Evolutionary conservation across 1,284 basidiomycete genomes (phyloP).

Genomic region (Rhodotorula mucilaginosa): DNA sequence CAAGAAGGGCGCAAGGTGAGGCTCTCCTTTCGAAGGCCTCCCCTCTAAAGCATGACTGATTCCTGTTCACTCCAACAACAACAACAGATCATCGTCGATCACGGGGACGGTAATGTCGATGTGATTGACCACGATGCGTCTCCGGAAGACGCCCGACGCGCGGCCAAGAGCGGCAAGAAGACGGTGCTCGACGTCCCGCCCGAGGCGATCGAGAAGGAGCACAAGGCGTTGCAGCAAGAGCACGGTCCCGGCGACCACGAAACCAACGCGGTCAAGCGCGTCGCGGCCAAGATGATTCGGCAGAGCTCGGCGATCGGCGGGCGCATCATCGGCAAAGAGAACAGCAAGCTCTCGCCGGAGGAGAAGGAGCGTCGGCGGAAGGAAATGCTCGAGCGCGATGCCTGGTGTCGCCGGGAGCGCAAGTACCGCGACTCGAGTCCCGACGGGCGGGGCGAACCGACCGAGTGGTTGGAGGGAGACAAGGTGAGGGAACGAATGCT

Average conservation of each 20-base stretch:
- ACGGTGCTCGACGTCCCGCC: constrained; percentile 18
- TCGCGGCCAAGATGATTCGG: constrained; percentile 26
- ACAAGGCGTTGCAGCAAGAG: constrained; percentile 1
- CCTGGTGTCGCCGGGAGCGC: constrained; percentile 42
- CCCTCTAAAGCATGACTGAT: neutral
- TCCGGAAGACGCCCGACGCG: constrained; percentile 17
- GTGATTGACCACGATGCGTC: constrained; percentile 37
- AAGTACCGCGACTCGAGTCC: constrained; percentile 31
- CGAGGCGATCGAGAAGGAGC: constrained; percentile 24
- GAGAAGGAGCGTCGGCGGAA: constrained; percentile 25
- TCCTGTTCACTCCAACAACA: too few species aligned
- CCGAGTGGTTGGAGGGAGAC: constrained; percentile 39
- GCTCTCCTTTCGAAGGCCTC: neutral
- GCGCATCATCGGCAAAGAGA: constrained; percentile 7
- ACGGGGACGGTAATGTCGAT: constrained; percentile 40
- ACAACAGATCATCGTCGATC: constrained; percentile 42
- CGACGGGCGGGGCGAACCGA: neutral
- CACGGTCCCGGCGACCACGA: constrained; percentile 28
- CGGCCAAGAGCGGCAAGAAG: constrained; percentile 1
- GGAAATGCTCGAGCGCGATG: constrained; percentile 40
- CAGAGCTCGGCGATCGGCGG: constrained; percentile 15
- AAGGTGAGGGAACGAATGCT: constrained; percentile 16
- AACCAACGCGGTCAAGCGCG: constrained; percentile 25
- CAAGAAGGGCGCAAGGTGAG: constrained; percentile 38
- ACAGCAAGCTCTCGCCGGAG: constrained; percentile 22